Evolutionary conservation across 2,329 filamentous ascomycete genomes (phyloP), one percentile per base, ranked within the genome.

Genomic region (Apiospora malaysiana): DNA sequence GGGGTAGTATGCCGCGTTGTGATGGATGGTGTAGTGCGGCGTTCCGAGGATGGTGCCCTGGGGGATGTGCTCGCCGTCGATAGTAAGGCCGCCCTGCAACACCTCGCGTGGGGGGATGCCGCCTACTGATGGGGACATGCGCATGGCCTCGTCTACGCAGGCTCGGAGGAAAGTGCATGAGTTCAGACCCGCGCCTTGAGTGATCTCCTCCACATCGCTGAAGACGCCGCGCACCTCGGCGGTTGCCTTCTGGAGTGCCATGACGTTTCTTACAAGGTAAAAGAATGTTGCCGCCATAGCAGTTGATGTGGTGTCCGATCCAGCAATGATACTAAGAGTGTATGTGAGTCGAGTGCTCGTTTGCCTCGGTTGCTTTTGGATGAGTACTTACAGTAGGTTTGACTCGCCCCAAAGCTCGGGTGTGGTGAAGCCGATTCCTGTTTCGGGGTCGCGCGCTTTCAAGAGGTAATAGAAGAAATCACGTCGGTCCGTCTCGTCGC

Each of bases 401-500:
- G 90, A 91, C 78, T 93, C 91, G 68, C 87, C 89, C 90, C 91
- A 92, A 32, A 93, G 87, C 77, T 93, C 91, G 0, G 88, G 86
- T 2, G 85, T 90, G 51, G 85, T 87, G 77, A 93, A 91, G 1
- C 90, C 90, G 71, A 88, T 85, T 69, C 91, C 91, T 0, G 91
- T 93, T 77, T 93, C 91, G 16, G 91, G 91, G 74, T 94, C 92
- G 49, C 88, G 88, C 9, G 92, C 91, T 77, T 90, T 91, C 72
- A 94, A 86, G 14, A 94, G 86, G 79, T 93, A 90, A 81, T 93
- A 91, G 82, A 94, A 93, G 83, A 94, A 93, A 78, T 94, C 92
- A 70, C 91, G 89, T 45, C 91, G 90, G 75, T 89, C 90, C 66
- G 87, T 90, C 74, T 88, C 89, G 74, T 90, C 89, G 40, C 90